phyloP scores from a whole-genome alignment of 2,329 filamentous ascomycete genomes.

The Clarireedia sp. region DNA sequence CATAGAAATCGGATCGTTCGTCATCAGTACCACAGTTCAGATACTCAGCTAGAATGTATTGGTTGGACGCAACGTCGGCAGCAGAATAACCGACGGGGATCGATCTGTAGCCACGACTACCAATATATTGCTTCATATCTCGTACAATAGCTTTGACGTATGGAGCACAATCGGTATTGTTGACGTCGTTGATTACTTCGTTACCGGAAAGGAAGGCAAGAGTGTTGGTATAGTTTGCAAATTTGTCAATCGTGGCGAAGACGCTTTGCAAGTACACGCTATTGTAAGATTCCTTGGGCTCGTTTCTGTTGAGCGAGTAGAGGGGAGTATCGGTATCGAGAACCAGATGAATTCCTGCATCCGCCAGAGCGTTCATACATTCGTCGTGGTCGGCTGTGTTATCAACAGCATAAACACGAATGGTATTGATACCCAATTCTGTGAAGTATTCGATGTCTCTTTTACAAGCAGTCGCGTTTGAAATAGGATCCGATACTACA shows the following conservation, averaged over 20 bases:
- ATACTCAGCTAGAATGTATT: conserved; percentile 60
- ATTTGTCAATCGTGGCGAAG: conserved; percentile 63
- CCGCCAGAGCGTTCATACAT: conserved; percentile 59
- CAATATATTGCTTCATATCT: conserved; percentile 48
- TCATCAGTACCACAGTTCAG: conserved; percentile 66
- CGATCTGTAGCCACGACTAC: conserved; percentile 37
- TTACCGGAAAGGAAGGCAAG: conserved; percentile 56
- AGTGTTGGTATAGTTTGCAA: conserved; percentile 60
- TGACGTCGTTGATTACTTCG: conserved; percentile 49
- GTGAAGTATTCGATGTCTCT: conserved; percentile 60
- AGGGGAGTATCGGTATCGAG: conserved; percentile 63
- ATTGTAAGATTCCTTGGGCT: conserved; percentile 58
- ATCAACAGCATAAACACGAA: conserved; percentile 67
- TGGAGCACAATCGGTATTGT: conserved; percentile 43
- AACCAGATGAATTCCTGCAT: conserved; percentile 66
- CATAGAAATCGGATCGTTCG: conserved; percentile 59
- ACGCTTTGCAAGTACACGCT: conserved; percentile 61
- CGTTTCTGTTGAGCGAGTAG: conserved; percentile 58
- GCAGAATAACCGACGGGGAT: conserved; percentile 53
- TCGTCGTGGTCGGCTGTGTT: conserved; percentile 60
- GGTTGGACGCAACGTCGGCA: conserved; percentile 61
- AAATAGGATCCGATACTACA: conserved; percentile 57
- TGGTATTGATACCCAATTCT: conserved; percentile 61
- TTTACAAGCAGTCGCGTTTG: conserved; percentile 50
- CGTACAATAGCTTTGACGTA: conserved; percentile 52